A percentile compares a stretch with the other conserved stretches of the same genome.
These are phyloP conservation scores for Bremia lactucae DNA, from an alignment of 352 stramenopile species.

Conservation along the genomic window DNA sequence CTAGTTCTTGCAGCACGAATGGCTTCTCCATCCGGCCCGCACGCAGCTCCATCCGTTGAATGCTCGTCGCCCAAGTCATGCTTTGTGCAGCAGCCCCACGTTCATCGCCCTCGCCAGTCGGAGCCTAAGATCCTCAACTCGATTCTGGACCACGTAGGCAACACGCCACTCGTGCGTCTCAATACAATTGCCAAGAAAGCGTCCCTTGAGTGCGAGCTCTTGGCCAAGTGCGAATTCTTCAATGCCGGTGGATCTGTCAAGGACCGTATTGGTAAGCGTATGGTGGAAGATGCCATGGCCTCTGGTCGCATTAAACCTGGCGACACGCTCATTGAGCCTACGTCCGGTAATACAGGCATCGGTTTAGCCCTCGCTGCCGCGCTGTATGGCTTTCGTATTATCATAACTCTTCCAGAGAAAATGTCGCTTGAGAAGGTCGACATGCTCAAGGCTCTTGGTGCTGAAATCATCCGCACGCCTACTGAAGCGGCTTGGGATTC, in stretches of 20 bases:
- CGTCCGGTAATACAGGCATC: conserved; percentile 96
- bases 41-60: conserved; percentile 22
- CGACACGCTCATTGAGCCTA: conserved; percentile 95
- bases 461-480: conserved; percentile 93
- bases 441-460: conserved; percentile 91
- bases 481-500: conserved; percentile 94
- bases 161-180: conserved; percentile 91
- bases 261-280: conserved; percentile 84
- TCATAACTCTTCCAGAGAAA: conserved; percentile 91
- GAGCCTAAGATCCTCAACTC: conserved; percentile 87
- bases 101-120: conserved; percentile 42
- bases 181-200: conserved; percentile 91
- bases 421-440: conserved; percentile 96
- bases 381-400: conserved; percentile 93
- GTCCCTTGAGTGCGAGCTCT: conserved; percentile 88
- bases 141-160: conserved; percentile 90
- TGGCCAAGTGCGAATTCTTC: conserved; percentile 96
- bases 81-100: conserved; percentile 58
- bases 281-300: conserved; percentile 89
- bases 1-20: too few relatives aligned
- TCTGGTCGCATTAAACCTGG: conserved; percentile 87
- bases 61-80: conserved; percentile 45
- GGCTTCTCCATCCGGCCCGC: conserved; percentile 4
- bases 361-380: conserved; percentile 93
- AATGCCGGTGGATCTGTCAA: conserved; percentile 91